These are phyloP conservation scores for Ceratocystis cacaofunesta DNA, from an alignment of 2,329 filamentous ascomycete genomes.

Conservation along the genomic window DNA sequence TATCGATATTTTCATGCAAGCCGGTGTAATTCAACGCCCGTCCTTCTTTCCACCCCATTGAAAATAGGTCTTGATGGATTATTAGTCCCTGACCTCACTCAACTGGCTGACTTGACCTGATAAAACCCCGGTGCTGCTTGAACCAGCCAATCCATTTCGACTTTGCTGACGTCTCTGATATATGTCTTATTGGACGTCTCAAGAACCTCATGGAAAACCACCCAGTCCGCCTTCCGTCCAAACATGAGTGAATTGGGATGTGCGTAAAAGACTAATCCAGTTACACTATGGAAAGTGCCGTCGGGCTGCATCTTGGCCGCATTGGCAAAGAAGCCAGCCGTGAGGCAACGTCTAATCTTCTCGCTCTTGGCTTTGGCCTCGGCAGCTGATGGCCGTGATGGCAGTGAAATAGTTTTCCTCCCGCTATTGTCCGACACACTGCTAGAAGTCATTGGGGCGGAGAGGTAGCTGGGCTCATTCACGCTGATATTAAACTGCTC, in stretches of 20 bases:
- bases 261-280: conserved; percentile 64
- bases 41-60: background rate
- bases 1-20: background rate
- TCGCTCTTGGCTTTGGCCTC: conserved; percentile 36
- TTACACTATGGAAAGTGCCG: conserved; percentile 77
- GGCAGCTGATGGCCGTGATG: conserved; percentile 18
- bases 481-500: conserved; percentile 66
- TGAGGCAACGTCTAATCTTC: conserved; percentile 69
- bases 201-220: conserved; percentile 86
- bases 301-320: conserved; percentile 88
- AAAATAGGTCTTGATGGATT: background rate
- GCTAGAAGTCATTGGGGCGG: conserved; percentile 19
- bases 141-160: conserved; percentile 81
- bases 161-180: conserved; percentile 82
- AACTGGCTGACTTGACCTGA: conserved; percentile 29
- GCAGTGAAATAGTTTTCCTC: background rate
- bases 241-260: conserved; percentile 92
- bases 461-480: conserved; percentile 40
- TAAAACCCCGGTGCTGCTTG: conserved; percentile 84
- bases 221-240: conserved; percentile 92
- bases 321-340: conserved; percentile 82
- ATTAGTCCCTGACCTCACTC: conserved; percentile 9
- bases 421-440: conserved; percentile 1
- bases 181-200: conserved; percentile 79
- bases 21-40: background rate